Conservation (phyloP, 1,284 basidiomycete genomes). For the Leccinum subrobustum region DNA sequence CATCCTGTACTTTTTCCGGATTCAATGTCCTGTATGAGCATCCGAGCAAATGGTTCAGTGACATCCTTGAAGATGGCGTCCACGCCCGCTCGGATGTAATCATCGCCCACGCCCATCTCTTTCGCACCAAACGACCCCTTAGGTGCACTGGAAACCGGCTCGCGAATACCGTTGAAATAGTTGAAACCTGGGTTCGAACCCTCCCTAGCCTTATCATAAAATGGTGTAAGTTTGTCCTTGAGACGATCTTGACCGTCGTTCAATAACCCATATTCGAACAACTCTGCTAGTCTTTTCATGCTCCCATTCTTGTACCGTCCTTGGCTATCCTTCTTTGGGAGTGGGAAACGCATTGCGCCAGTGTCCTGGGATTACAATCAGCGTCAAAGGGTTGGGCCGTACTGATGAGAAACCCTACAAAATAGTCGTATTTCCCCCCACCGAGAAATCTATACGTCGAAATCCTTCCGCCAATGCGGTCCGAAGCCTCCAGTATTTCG, state of each 20-base stretch:
- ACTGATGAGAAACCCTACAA: constrained; percentile 1
- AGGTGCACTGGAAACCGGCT: not conserved
- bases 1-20: constrained; percentile 10
- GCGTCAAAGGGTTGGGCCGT: too few relatives aligned
- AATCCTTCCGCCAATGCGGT: constrained; percentile 33
- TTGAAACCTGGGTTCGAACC: constrained; percentile 8
- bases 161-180: constrained; percentile 17
- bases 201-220: not conserved
- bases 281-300: constrained; percentile 34
- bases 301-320: constrained; percentile 21
- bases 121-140: constrained; percentile 8
- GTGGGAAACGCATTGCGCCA: constrained; percentile 34
- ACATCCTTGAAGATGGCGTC: constrained; percentile 10
- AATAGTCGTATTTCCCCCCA: constrained; percentile 16
- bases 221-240: constrained; percentile 12
- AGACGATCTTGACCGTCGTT: constrained; percentile 16
- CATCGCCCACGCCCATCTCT: constrained; percentile 8
- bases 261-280: constrained; percentile 18
- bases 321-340: constrained; percentile 14
- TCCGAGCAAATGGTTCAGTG: constrained; percentile 6
- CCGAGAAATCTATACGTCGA: constrained; percentile 33
- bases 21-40: constrained; percentile 12
- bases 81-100: constrained; percentile 14
- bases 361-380: constrained; percentile 15
- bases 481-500: constrained; percentile 34